Evolutionary conservation across 805 yeast species (phyloP), one percentile per base, ranked within the genome.

Genomic region (Sporopachydermia quercuum): DNA sequence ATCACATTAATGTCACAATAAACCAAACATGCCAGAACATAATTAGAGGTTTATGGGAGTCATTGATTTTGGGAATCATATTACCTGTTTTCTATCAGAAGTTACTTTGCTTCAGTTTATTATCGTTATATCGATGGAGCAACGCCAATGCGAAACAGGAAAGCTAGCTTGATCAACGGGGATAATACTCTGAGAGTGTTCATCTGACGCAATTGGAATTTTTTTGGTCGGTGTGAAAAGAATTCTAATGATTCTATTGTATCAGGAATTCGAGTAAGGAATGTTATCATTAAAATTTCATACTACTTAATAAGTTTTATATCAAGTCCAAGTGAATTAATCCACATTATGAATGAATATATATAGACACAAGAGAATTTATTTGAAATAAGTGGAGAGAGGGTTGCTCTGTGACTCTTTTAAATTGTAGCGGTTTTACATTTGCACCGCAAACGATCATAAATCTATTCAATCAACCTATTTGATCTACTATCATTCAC

Each of bases 391-490:
- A 23, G 30, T 23, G 30, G n/a, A 23, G 30, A 23, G n/a, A 23
- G 30, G 30, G 30, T 23, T 23, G 30, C 30, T 23, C 30, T 23
- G 30, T n/a, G 30, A n/a, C 30, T 23, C 30, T 23, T 23, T 23
- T 23, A 23, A 23, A 23, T 23, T 23, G 30, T n/a, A 23, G 30
- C 30, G 30, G 30, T 23, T 23, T 23, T 23, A 23, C 30, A 23
- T 23, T 23, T 23, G 30, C n/a, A n/a, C 30, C 30, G n/a, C 30
- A 23, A 23, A 23, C 30, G 30, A 23, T 23, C 30, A 23, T 23
- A 23, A 23, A 23, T 23, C 30, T 23, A 23, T 23, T 23, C n/a
- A n/a, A 23, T 23, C 30, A 23, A 23, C 30, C n/a, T 23, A 23
- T 23, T 23, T 23, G 30, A 23, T 23, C 30, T 8, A 23, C 30